Evolutionary conservation across 495 filamentous ascomycete genomes (phyloP), one percentile per base, ranked within the genome.

Genomic region (Bombardia bombarda): DNA sequence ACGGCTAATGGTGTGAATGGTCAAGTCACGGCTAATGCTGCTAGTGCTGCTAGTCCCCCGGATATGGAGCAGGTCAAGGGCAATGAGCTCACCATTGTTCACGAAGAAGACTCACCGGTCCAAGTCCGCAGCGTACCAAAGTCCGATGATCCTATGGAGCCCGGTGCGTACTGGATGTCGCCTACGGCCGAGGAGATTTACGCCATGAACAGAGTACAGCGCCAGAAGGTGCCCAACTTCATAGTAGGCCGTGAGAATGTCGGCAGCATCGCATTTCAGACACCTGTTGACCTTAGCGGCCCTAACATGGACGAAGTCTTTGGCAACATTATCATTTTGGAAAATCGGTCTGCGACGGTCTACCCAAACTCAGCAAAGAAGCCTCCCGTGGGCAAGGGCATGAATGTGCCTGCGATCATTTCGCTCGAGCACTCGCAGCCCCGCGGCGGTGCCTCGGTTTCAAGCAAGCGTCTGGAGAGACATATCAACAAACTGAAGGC

Each of bases 381-480:
- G 66, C 86, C 92, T 16, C 69, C 80, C 3, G 70, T 76, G 40
- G 93, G 93, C 36, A 84, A 86, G 53, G 90, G 87, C 6, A 72
- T 98, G 46, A 98, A 98, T 52, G 85, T 95, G 4, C 90, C 89
- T 1, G 86, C 92, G 0, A 77, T 79, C 5, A 85, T 98, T 39
- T 75, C 73, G 13, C 75, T 98, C 9, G 81, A 90, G 58, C 87
- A 95, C 52, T 93, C 90, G 3, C 96, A 84, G 78, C 92, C 92
- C 8, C 80, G 90, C 37, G 73, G 78, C 32, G 55, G 69, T 46
- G 38, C 23, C 21, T 20, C 33, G 0, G 49, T 50, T 23, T 58
- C 49, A 16, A 55, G 61, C 13, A 50, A 50, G 13, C 69, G 78
- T 25, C 77, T 85, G 47, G 72, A 82, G 3, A 90, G 85, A 56